These are phyloP conservation scores for Fusarium circinatum DNA, from an alignment of 2,329 filamentous ascomycete species.

Conservation along the genomic window DNA sequence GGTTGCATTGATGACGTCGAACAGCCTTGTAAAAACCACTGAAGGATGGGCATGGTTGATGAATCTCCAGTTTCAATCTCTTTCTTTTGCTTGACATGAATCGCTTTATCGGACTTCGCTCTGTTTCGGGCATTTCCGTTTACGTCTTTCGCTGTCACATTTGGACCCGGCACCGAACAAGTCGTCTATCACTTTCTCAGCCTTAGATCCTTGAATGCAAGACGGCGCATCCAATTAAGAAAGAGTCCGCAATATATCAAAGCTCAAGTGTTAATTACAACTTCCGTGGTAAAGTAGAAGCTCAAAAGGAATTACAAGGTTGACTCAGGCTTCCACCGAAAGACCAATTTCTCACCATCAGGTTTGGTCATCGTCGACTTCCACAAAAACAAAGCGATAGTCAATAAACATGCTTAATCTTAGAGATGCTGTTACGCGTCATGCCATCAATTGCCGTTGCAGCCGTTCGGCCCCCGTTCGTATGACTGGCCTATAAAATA, in stretches of 20 bases:
- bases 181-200: neutral
- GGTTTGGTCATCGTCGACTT: neutral
- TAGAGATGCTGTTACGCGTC: neutral
- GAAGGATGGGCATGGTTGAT: neutral
- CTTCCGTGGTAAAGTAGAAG: no score
- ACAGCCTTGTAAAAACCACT: neutral
- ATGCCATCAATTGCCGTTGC: neutral
- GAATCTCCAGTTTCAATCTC: neutral
- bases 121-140: neutral
- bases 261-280: rapidly evolving
- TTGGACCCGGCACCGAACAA: neutral
- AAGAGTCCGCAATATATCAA: no score
- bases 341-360: neutral
- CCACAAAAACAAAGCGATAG: neutral
- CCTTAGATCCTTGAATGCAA: rapidly evolving
- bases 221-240: no score
- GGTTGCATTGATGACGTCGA: neutral
- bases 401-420: neutral
- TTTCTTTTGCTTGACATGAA: neutral
- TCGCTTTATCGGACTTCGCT: neutral
- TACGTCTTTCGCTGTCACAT: neutral
- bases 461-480: neutral
- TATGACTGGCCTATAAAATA: neutral
- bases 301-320: rapidly evolving
- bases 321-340: neutral